Evolutionary conservation across 192 early-diverging fungal species (phyloP).

Genomic region (Coemansia guatemalensis): DNA sequence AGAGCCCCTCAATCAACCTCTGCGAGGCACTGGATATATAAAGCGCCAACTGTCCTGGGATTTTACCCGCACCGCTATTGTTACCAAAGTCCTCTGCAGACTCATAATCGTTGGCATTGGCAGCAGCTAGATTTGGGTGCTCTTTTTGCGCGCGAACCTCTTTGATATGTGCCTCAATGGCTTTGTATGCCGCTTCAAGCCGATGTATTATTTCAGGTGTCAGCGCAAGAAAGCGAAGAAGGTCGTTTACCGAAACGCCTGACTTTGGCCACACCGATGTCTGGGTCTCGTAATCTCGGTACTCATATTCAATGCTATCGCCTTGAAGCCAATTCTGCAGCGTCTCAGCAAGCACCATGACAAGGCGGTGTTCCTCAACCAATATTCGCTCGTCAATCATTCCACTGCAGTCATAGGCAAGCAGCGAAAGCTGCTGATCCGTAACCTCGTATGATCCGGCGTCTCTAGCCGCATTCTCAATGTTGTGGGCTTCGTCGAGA

Average conservation of each 20-base stretch:
- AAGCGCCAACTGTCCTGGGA: not conserved
- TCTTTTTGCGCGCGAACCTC: constrained; percentile 14
- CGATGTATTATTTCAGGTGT: constrained; percentile 7
- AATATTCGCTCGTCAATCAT: constrained; percentile 19
- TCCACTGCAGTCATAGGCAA: constrained; percentile 37
- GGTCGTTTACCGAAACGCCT: constrained; percentile 2
- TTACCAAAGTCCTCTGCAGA: not conserved
- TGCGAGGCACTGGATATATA: constrained; percentile 26
- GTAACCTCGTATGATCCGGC: constrained; percentile 56
- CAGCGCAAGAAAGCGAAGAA: constrained; percentile 19
- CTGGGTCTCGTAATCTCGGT: constrained; percentile 30
- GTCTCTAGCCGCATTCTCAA: constrained; percentile 59
- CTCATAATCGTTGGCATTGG: not conserved
- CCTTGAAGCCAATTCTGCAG: constrained; percentile 26
- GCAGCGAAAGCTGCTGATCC: constrained; percentile 29
- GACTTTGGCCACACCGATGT: constrained; percentile 43
- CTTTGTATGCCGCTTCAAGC: constrained; percentile 1
- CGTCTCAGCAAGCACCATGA: constrained; percentile 13
- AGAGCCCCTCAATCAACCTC: constrained; percentile 22
- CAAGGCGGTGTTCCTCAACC: constrained; percentile 15
- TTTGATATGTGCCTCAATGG: constrained; percentile 24
- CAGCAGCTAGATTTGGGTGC: not conserved
- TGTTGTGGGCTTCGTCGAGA: constrained; percentile 66
- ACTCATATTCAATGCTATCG: constrained; percentile 22
- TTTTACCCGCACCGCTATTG: not conserved